phyloP scores from a whole-genome alignment of 331 rosid genomes.

The Spiraea crenata region DNA sequence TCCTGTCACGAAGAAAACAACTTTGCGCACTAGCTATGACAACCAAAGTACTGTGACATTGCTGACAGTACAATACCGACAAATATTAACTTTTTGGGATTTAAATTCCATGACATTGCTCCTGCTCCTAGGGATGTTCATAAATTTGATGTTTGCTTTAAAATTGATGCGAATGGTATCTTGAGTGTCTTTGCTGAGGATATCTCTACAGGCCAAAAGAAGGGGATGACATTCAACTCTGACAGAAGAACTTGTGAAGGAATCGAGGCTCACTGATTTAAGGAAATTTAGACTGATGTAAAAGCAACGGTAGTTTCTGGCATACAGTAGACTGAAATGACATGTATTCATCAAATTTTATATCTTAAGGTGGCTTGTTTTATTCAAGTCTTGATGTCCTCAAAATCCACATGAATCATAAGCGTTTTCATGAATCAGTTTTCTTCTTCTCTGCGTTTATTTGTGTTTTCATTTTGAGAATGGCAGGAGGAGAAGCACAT shows the following conservation, averaged over 20 bases:
- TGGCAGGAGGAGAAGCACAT: too few relatives aligned
- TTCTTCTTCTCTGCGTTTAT: too few relatives aligned
- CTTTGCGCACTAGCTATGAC: not conserved
- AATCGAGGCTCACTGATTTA: too few relatives aligned
- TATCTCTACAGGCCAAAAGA: not conserved
- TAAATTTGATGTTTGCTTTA: not conserved
- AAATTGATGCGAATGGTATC: conserved; percentile 4
- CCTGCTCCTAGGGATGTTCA: not conserved
- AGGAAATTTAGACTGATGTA: not conserved
- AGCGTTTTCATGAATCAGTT: too few relatives aligned
- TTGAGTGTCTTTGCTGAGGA: not conserved
- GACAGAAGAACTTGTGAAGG: too few relatives aligned
- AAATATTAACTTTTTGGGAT: conserved; percentile 1
- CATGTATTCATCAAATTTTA: not conserved
- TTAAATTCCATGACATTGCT: not conserved
- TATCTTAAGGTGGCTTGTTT: too few relatives aligned
- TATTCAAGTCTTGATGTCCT: too few relatives aligned
- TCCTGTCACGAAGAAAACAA: not conserved
- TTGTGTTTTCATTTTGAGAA: too few relatives aligned
- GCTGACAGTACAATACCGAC: not conserved
- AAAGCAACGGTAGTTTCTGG: not conserved
- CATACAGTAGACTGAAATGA: too few relatives aligned
- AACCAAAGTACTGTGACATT: not conserved
- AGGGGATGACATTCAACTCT: not conserved
- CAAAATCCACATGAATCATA: too few relatives aligned